Percentiles rank a stretch among this genome's conserved stretches.
phyloP scores from a whole-genome alignment of 106 monocot species.

The Allium sativum region DNA sequence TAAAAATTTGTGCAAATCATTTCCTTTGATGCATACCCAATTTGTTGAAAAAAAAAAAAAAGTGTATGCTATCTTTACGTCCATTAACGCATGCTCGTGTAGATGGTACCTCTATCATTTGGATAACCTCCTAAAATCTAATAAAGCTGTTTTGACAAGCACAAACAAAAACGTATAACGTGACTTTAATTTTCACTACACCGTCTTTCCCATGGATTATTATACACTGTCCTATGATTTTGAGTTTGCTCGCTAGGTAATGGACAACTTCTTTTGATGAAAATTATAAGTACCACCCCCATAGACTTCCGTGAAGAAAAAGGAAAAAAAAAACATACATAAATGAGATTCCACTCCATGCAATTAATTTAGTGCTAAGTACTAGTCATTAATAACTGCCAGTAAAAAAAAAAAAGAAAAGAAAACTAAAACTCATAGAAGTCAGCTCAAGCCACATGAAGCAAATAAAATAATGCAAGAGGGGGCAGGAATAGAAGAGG shows the following conservation, averaged over 20 bases:
- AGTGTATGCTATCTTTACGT: too few relatives aligned
- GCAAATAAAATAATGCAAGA: slow-evolving; percentile 3
- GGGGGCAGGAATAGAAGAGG: slow-evolving; percentile 10
- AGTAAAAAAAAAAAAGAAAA: too few relatives aligned
- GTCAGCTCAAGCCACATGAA: slow-evolving; percentile 1
- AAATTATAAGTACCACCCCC: neutral
- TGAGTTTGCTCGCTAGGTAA: neutral
- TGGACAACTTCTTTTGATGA: neutral
- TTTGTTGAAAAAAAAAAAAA: too few relatives aligned
- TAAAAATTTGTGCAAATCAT: too few relatives aligned
- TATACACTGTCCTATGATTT: slow-evolving; percentile 4
- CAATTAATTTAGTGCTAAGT: neutral
- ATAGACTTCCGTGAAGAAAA: slow-evolving; percentile 1
- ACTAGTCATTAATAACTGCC: neutral
- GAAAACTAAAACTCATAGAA: neutral
- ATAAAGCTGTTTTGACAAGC: neutral
- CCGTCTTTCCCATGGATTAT: neutral
- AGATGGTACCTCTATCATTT: neutral
- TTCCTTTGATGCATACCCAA: too few relatives aligned
- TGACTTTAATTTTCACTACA: neutral
- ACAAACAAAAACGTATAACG: neutral
- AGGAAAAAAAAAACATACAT: neutral
- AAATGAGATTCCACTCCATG: neutral
- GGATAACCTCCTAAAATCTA: neutral
- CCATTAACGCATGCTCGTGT: too few relatives aligned